Percentiles rank a stretch among this genome's conserved stretches.
phyloP scores from a whole-genome alignment of 169 alveolate genomes.

The Cryptosporidium ubiquitum region DNA sequence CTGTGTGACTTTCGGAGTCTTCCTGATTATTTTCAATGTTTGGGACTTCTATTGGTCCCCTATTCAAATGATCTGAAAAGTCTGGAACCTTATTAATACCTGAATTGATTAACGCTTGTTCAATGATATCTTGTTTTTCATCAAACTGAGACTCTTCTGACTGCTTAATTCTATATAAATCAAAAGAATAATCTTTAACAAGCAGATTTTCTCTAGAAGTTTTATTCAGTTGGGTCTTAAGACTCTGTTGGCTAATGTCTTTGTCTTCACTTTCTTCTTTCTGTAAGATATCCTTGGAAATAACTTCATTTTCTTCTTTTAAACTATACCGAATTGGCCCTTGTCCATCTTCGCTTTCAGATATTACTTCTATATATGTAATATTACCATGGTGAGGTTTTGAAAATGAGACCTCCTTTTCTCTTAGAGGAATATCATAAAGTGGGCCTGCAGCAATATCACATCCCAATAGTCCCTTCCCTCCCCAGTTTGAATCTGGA shows the following conservation, averaged over 20 bases:
- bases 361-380: background rate
- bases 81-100: background rate
- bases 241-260: background rate
- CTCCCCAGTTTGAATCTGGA: slow-evolving; percentile 69
- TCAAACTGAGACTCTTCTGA: background rate
- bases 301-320: background rate
- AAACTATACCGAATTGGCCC: background rate
- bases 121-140: slow-evolving; percentile 16
- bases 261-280: background rate
- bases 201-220: background rate
- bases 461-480: slow-evolving; percentile 66
- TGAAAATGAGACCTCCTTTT: slow-evolving; percentile 10
- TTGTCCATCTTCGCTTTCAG: background rate
- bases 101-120: slow-evolving; percentile 16
- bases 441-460: slow-evolving; percentile 60
- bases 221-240: background rate
- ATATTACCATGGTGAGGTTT: background rate
- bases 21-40: background rate
- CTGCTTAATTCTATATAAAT: slow-evolving; percentile 11
- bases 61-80: background rate
- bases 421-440: slow-evolving; percentile 46
- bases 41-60: background rate
- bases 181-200: slow-evolving; percentile 47
- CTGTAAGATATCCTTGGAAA: background rate
- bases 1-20: background rate